Base-by-base conservation (phyloP, 352 stramenopile genomes). In the Elongisporangium anandrum region DNA sequence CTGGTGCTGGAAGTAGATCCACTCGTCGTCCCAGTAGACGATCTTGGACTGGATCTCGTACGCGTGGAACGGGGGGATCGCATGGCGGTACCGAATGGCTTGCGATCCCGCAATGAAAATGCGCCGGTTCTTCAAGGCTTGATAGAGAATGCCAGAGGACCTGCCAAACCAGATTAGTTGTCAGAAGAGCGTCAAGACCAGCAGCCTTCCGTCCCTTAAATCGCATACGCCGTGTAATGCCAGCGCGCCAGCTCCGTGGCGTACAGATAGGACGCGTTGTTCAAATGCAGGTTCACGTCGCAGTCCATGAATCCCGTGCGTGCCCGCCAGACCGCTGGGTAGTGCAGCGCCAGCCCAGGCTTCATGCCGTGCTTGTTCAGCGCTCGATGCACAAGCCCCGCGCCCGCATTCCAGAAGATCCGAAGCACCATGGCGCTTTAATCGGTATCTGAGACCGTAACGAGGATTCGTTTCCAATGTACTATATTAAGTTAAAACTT, bases 251-350 rank as follows among this genome's bases (percentile, higher is more conserved):
- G 82, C 65, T 96, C 87, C 73, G 87, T 92, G 62, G 71, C 83
- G 75, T 86, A 94, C 48, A 94, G 63, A 54, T 89, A 94, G 6
- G 79, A 78, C 4, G 87, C 68, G 61, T 96, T 96, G 77, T 96
- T 96, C 7, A 94, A 65, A 59, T 96, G 87, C 50, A 92, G n/a
- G 54, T 94, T 94, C 63, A 94, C 59, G 60, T 94, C 87, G 45
- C 82, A 88, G 66, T 96, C 87, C 17, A 94, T 65, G 19, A 94
- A 63, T 0, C 82, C 81, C 5, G 77, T 68, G 13, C 84, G 77
- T 9, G 70, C 81, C 24, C 71, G 80, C 80, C 82, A 95, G 23
- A 95, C 70, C 0, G 81, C 71, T 16, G 84, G 79, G 54, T 88
- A 87, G 22, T 61, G 67, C 63, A 95, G 50, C 29, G 78, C 80